phyloP scores from a whole-genome alignment of 1,284 basidiomycete species.

The Leccinum solheimii region DNA sequence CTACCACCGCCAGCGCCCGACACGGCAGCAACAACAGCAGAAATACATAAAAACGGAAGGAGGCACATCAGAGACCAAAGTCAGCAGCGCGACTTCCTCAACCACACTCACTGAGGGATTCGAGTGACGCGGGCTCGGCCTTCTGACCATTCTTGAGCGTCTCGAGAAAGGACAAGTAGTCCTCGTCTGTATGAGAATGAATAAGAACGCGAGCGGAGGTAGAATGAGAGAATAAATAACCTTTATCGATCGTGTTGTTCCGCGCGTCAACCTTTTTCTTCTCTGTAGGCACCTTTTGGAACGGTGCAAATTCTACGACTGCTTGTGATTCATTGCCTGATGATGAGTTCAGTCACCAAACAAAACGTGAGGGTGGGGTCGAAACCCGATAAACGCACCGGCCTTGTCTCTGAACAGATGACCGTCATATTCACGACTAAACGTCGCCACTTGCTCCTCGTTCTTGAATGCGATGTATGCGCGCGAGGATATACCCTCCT shows the following conservation, averaged over 20 bases:
- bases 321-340: slow-evolving; percentile 85
- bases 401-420: slow-evolving; percentile 91
- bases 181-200: slow-evolving; percentile 56
- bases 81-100: not conserved
- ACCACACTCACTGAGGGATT: slow-evolving; percentile 58
- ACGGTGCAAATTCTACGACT: slow-evolving; percentile 92
- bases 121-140: slow-evolving; percentile 59
- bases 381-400: slow-evolving; percentile 46
- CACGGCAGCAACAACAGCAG: not conserved
- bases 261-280: slow-evolving; percentile 62
- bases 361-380: not conserved
- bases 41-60: not conserved
- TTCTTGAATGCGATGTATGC: slow-evolving; percentile 91
- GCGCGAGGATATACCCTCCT: slow-evolving; percentile 81
- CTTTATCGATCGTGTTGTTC: slow-evolving; percentile 34
- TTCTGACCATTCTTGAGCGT: slow-evolving; percentile 54
- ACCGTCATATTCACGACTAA: slow-evolving; percentile 87
- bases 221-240: not conserved
- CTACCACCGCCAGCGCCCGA: not conserved
- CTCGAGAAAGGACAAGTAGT: slow-evolving; percentile 80
- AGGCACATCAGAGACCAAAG: slow-evolving; percentile 6
- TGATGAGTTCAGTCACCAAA: not conserved
- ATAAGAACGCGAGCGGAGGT: not conserved
- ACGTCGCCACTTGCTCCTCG: slow-evolving; percentile 68
- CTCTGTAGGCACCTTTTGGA: slow-evolving; percentile 79